A percentile compares a stretch with the other conserved stretches of the same genome.
Conservation (phyloP, 169 alveolate species). For the Plasmodium ovale region DNA sequence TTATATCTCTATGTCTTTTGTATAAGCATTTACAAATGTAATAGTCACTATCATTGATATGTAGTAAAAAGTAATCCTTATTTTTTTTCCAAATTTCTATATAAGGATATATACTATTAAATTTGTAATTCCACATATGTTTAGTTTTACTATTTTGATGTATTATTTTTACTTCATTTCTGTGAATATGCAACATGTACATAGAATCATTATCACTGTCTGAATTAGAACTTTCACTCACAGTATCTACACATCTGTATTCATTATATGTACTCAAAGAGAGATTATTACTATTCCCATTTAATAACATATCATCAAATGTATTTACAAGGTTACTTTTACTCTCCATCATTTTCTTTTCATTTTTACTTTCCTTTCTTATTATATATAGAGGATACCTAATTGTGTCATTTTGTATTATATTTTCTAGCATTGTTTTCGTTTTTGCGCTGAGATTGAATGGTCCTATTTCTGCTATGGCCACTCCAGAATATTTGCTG, state of each 20-base stretch:
- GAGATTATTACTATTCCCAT: not conserved
- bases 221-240: conserved; percentile 7
- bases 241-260: conserved; percentile 8
- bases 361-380: not conserved
- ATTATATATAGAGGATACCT: conserved; percentile 46
- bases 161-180: conserved; percentile 41
- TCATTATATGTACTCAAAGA: not conserved
- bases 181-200: conserved; percentile 48
- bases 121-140: conserved; percentile 54
- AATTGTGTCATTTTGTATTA: conserved; percentile 42
- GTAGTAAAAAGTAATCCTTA: conserved; percentile 4
- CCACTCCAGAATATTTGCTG: conserved; percentile 38
- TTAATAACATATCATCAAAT: not conserved
- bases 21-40: conserved; percentile 46
- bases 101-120: conserved; percentile 39
- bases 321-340: not conserved
- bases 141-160: conserved; percentile 19
- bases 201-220: conserved; percentile 31
- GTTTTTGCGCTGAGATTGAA: conserved; percentile 35
- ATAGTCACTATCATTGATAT: conserved; percentile 19
- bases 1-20: conserved; percentile 59
- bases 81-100: conserved; percentile 1
- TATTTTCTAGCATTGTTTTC: conserved; percentile 22
- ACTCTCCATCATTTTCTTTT: not conserved
- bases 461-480: conserved; percentile 65